These are phyloP conservation scores for Nakazawaea laoshanensis DNA, from an alignment of 805 yeast genomes.

Conservation along the genomic window DNA sequence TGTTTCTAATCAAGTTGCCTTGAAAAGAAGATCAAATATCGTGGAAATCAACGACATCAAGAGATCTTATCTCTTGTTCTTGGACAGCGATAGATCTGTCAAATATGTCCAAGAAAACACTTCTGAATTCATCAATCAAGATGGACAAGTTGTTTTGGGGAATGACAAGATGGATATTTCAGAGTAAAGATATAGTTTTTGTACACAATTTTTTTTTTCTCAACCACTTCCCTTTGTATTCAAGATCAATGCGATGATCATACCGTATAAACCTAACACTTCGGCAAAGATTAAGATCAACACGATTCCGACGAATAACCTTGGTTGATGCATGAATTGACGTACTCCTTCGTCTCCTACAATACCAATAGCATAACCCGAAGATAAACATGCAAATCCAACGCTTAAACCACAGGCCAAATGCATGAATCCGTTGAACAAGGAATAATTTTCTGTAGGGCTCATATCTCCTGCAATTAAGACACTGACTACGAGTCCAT, in stretches of 20 bases:
- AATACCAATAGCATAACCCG: slow-evolving; percentile 97
- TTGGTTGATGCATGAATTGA: slow-evolving; percentile 97
- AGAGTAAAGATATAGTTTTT: slow-evolving; percentile 15
- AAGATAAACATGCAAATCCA: slow-evolving; percentile 92
- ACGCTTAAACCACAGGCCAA: slow-evolving; percentile 92
- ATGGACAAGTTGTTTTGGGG: slow-evolving; percentile 61
- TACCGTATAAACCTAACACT: slow-evolving; percentile 95
- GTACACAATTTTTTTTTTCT: slow-evolving; percentile 4
- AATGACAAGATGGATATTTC: slow-evolving; percentile 31
- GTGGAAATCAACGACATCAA: slow-evolving; percentile 81
- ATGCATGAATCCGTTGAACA: slow-evolving; percentile 97
- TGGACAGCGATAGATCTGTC: slow-evolving; percentile 86
- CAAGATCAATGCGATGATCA: slow-evolving; percentile 88
- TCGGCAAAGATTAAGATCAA: slow-evolving; percentile 97
- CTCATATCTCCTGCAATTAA: slow-evolving; percentile 85
- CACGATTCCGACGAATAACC: slow-evolving; percentile 97
- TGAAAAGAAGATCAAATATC: slow-evolving; percentile 61
- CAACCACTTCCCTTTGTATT: slow-evolving; percentile 80
- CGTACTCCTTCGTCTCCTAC: slow-evolving; percentile 99
- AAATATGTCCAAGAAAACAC: slow-evolving; percentile 60
- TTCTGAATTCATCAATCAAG: slow-evolving; percentile 63
- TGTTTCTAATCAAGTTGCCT: slow-evolving; percentile 80
- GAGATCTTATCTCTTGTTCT: slow-evolving; percentile 76
- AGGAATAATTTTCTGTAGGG: slow-evolving; percentile 71
- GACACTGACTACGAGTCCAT: slow-evolving; percentile 94